Base-by-base conservation (phyloP, 2,329 filamentous ascomycete genomes). In the Malbranchea zuffiana region DNA sequence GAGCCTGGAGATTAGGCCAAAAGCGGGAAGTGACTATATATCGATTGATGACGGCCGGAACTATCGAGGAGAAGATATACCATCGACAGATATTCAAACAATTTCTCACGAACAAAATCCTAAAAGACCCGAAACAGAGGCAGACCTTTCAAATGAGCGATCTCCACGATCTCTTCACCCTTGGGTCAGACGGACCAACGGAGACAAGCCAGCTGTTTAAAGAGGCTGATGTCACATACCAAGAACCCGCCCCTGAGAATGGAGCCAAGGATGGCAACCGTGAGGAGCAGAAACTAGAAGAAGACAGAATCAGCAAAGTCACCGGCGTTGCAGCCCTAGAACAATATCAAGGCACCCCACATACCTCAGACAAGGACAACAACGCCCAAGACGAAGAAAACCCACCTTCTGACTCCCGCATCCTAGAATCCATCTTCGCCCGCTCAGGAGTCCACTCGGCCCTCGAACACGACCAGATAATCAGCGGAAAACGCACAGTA, bases 51-150 rank as follows among this genome's bases (percentile, higher is more conserved):
- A 94, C 85, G 3, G 85, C 88, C 4, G 90, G 90, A 1, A 98
- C 92, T 0, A 98, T 98, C 16, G 90, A 98, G 55, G 90, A 98
- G 60, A 98, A 98, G 65, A 98, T 98, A 19, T 98, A 96, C 45
- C 88, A 98, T 58, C 81, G 92, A 11, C 90, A 98, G 54, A 90
- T 98, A 34, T 98, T 93, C 69, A 98, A 98, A 60, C 88, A 96
- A 50, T 95, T 96, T 54, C 69, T 98, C 44, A 90, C 86, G 3
- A 94, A 96, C 63, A 96, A 96, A 58, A 87, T 98, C 5, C 61
- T 98, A 34, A 87, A 82, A 49, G 88, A 98, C 50, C 86, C 90
- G 0, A 94, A 93, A 52, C 87, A 96, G 57, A 78, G 84, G 15
- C 84, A 90, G 46, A 86, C 81, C 0, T 94, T 96, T 57, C 84